phyloP scores from a whole-genome alignment of 2,329 filamentous ascomycete species.

The Colletotrichum sp. region DNA sequence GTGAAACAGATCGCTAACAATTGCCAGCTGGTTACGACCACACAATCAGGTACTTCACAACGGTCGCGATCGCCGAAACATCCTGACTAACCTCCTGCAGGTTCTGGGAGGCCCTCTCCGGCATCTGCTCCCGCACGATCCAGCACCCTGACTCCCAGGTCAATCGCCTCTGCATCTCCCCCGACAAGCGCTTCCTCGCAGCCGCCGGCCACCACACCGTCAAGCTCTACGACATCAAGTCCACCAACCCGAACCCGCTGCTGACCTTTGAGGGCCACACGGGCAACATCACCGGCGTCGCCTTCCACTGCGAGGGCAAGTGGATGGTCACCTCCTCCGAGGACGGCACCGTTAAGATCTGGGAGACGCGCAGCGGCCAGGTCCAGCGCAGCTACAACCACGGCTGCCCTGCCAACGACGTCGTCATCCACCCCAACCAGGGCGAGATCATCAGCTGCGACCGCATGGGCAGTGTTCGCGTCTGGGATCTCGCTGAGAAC shows the following conservation, averaged over 20 bases:
- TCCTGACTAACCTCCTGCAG: constrained; percentile 46
- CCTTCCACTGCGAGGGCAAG: constrained; percentile 98
- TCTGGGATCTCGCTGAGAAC: constrained; percentile 97
- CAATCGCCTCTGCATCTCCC: constrained; percentile 96
- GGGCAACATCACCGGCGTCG: constrained; percentile 93
- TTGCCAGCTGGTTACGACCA: constrained; percentile 64
- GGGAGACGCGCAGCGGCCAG: constrained; percentile 86
- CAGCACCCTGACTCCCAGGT: constrained; percentile 98
- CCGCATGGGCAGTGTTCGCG: constrained; percentile 86
- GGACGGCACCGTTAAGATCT: constrained; percentile 96
- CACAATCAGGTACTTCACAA: constrained; percentile 57
- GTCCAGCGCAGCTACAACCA: constrained; percentile 95
- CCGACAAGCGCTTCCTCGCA: constrained; percentile 94
- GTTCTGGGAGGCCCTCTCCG: constrained; percentile 98
- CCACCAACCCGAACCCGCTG: constrained; percentile 92
- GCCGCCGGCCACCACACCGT: constrained; percentile 82
- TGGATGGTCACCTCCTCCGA: constrained; percentile 99
- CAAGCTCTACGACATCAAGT: constrained; percentile 98
- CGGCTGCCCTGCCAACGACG: constrained; percentile 89
- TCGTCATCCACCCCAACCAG: constrained; percentile 99
- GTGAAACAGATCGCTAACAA: not conserved
- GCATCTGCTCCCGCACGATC: constrained; percentile 97
- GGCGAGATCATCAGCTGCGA: constrained; percentile 98
- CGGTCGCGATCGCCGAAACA: not conserved
- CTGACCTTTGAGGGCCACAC: constrained; percentile 96